A percentile compares a stretch with the other conserved stretches of the same genome.
Evolutionary conservation across 1,284 basidiomycete species (phyloP).

Genomic region (Tilletia indica): DNA sequence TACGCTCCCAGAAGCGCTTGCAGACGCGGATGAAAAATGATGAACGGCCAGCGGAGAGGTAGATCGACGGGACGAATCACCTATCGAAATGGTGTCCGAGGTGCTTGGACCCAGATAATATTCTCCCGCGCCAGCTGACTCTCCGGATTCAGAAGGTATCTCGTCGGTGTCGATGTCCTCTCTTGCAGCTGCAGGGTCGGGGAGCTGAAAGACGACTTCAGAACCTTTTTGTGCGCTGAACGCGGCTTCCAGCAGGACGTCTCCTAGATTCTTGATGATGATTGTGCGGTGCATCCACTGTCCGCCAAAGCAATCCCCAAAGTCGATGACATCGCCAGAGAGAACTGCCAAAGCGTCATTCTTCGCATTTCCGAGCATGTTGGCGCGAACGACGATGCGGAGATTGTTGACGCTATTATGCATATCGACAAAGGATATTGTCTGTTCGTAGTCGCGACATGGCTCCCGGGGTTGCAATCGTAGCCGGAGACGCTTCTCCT

Average conservation of each 20-base stretch:
- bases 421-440: constrained; percentile 46
- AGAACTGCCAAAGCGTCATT: constrained; percentile 58
- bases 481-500: constrained; percentile 20
- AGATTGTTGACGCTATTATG: constrained; percentile 44
- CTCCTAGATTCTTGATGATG: constrained; percentile 59
- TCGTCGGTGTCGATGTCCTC: constrained; percentile 28
- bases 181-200: constrained; percentile 51
- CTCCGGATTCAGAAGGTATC: constrained; percentile 29
- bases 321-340: constrained; percentile 59
- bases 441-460: constrained; percentile 51
- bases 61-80: not conserved
- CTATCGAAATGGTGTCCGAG: constrained; percentile 10
- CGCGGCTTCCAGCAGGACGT: constrained; percentile 58
- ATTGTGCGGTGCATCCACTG: constrained; percentile 60
- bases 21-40: not conserved
- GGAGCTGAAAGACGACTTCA: constrained; percentile 60
- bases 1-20: no score
- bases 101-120: not conserved
- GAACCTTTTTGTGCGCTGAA: constrained; percentile 57
- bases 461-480: constrained; percentile 34
- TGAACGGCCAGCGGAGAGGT: constrained; percentile 7
- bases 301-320: constrained; percentile 60
- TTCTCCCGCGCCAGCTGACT: constrained; percentile 17
- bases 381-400: constrained; percentile 49
- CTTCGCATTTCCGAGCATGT: constrained; percentile 50